phyloP scores from a whole-genome alignment of 2,329 filamentous ascomycete species.

The Delphinella strobiligena region DNA sequence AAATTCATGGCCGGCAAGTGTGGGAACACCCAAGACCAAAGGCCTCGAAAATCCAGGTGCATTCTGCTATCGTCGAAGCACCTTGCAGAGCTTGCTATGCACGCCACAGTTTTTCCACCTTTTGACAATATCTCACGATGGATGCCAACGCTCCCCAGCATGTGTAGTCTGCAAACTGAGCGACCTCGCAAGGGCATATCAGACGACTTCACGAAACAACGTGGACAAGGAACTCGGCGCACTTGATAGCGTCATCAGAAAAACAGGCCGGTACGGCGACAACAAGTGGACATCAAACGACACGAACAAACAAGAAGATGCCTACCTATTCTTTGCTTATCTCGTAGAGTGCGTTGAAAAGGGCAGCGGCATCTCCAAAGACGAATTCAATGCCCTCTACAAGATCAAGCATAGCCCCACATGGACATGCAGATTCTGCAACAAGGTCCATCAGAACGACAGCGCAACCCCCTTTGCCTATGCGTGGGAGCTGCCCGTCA shows the following conservation, averaged over 20 bases:
- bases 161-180: conserved; percentile 10
- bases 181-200: conserved; percentile 6
- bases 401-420: conserved; percentile 7
- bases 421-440: conserved; percentile 9
- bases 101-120: conserved; percentile 11
- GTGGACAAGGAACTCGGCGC: conserved; percentile 3
- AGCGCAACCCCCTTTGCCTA: conserved; percentile 1
- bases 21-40: conserved; percentile 6
- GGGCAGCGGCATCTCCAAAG: conserved; percentile 1
- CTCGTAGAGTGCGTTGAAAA: conserved; percentile 8
- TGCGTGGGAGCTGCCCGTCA: too few relatives aligned
- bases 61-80: conserved; percentile 13
- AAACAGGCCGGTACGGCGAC: conserved; percentile 7
- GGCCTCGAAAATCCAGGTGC: conserved; percentile 11
- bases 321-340: conserved; percentile 9
- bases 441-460: conserved; percentile 1
- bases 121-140: conserved; percentile 6
- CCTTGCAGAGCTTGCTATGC: conserved; percentile 11
- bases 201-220: conserved; percentile 1
- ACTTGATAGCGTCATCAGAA: conserved; percentile 8
- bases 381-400: conserved; percentile 7
- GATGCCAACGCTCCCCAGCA: conserved; percentile 4
- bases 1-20: conserved; percentile 7
- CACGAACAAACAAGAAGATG: conserved; percentile 9
- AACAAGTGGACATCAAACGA: conserved; percentile 4